Evolutionary conservation across 192 early-diverging fungal species (phyloP), one percentile per base, ranked within the genome.

Genomic region (Chytriomyces confervae): DNA sequence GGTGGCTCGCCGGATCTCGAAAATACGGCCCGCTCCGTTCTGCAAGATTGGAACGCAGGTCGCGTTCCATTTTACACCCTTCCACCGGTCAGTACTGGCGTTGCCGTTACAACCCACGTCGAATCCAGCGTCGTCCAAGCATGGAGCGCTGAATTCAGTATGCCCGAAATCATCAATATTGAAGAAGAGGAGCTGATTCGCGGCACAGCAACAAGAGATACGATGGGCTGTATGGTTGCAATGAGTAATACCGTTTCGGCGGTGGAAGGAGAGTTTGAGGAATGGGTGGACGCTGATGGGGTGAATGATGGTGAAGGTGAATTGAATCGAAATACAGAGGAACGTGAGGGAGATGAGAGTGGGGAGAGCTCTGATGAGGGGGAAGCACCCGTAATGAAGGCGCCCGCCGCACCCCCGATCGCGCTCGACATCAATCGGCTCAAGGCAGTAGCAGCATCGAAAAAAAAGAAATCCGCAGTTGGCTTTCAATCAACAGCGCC

Each of bases 21-120:
- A 68, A 89, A 84, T 23, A 94, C 95, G 2, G 98, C 98, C 11
- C 89, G 94, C 23, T 82, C 90, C 45, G 90, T 99, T 24, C 86
- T 99, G 5, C 91, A 94, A 61, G 98, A 99, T 82, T 99, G 98
- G 98, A 98, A 99, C 85, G 85, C 87, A 70, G 98, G 98, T 16
- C 92, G 94, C 73, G 97, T 99, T 62, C 95, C 94, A 24, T 99
- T 91, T 87, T 97, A 96, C 81, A 97, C 97, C 10, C 82, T 93
- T 69, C 97, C 98, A 13, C 97, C 97, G 6, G 3, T 4, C 5
- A 77, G 23, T 75, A 77, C 78, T 86, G 87, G 76, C 84, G 77
- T 84, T 73, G 84, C 82, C 66, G 85, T 84, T 5, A 89, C 85
- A 7, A 82, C 83, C 6, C 84, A 86, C 57, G 78, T 85, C 53